Evolutionary conservation across 1,139 yeast genomes (phyloP), one percentile per base, ranked within the genome.

Genomic region (Pichia sp.): DNA sequence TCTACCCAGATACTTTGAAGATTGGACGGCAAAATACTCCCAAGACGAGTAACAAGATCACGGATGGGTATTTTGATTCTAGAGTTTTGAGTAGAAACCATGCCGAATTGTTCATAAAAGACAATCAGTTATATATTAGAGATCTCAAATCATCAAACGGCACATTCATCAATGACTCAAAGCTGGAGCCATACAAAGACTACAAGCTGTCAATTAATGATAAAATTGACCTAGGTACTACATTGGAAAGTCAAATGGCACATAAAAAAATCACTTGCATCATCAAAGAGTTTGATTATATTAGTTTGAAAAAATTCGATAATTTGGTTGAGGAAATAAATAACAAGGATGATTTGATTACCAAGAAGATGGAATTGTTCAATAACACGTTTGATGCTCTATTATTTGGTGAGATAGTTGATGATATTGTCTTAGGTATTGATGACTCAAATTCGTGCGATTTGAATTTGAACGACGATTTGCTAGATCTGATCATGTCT

Each of bases 101-200:
- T 71, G 99, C 99, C 0, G 93, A 89, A 63, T 74, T 93, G 59
- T 89, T 82, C 75, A 84, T 90, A 45, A 63, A 60, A 43, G 74
- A 82, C n/a, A 73, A 72, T 11, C 79, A 79, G 57, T 78, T 93
- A 40, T 89, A 80, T 79, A 79, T 93, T 45, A 82, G 85, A 62
- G 99, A 93, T 71, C 78, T 90, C 62, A 90, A 90, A 53, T 87
- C 96, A 8, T 88, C 97, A 23, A 93, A 93, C 70, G 99, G 99
- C 10, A 93, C 99, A 0, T 95, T 87, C 68, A 81, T 93, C 51
- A 93, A 93, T 68, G 89, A 85, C 47, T 75, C 73, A 45, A 83
- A 92, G 57, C 76, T 93, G 8, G 81, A 82, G 26, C 77, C 80
- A 44, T 92, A 79, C 51, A 74, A 73, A 60, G 75, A 77, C 15